These are phyloP conservation scores for Ceratocystiopsis brevicomis DNA, from an alignment of 2,329 filamentous ascomycete species.

Conservation along the genomic window DNA sequence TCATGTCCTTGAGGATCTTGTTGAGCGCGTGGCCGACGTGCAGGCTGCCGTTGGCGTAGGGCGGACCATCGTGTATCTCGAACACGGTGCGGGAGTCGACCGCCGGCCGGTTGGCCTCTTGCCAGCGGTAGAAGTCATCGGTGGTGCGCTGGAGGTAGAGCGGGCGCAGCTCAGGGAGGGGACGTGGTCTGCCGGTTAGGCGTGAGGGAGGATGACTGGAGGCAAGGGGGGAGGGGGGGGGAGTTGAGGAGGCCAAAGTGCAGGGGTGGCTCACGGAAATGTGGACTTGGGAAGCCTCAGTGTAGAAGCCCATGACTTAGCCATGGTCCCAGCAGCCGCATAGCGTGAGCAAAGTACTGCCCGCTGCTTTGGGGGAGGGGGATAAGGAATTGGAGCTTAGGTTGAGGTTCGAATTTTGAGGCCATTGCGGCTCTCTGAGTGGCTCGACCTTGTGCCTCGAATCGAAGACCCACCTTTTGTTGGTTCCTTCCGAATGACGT, in stretches of 20 bases:
- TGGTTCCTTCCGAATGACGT: no score
- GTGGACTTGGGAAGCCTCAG: slow-evolving; percentile 56
- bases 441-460: no score
- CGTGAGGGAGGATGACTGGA: neutral
- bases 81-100: slow-evolving; percentile 32
- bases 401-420: neutral
- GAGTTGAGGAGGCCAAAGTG: no score
- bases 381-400: neutral
- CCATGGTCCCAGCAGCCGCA: slow-evolving; percentile 15
- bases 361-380: neutral
- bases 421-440: no score
- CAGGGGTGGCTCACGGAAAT: slow-evolving; percentile 38
- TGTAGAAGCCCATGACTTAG: slow-evolving; percentile 53
- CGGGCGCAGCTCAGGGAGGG: slow-evolving; percentile 27
- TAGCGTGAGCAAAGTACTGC: neutral
- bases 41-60: slow-evolving; percentile 83
- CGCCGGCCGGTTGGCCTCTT: slow-evolving; percentile 36
- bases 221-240: no score
- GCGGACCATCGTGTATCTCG: slow-evolving; percentile 82
- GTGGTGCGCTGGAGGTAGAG: slow-evolving; percentile 57
- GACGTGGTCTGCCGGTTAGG: slow-evolving; percentile 25
- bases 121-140: slow-evolving; percentile 82
- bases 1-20: slow-evolving; percentile 92
- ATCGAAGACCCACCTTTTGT: no score
- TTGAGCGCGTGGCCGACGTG: slow-evolving; percentile 93